Conservation (phyloP, 1,284 basidiomycete species). For the Cryptococcus sp. region DNA sequence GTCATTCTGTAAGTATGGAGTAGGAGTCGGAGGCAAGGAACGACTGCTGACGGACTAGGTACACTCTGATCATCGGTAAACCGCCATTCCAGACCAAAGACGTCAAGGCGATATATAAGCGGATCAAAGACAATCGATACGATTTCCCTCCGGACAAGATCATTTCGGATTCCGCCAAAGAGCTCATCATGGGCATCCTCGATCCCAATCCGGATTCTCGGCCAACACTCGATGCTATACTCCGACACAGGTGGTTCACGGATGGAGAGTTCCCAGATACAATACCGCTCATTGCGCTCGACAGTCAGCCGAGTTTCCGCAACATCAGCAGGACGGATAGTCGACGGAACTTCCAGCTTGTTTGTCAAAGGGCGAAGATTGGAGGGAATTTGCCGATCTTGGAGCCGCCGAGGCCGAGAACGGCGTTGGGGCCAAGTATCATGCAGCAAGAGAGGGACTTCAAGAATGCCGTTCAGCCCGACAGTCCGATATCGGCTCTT, state of each 20-base stretch:
- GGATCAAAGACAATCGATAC: conserved; percentile 91
- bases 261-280: conserved; percentile 72
- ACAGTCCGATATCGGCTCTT: conserved; percentile 86
- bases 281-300: conserved; percentile 72
- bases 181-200: conserved; percentile 78
- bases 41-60: conserved; percentile 44
- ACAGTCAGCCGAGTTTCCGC: conserved; percentile 66
- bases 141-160: conserved; percentile 76
- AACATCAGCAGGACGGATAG: conserved; percentile 60
- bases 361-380: conserved; percentile 35
- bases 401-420: conserved; percentile 16
- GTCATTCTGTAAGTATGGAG: conserved; percentile 64
- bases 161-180: conserved; percentile 66
- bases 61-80: conserved; percentile 86
- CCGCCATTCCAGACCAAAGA: conserved; percentile 98
- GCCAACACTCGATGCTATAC: background rate
- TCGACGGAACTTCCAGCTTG: conserved; percentile 59
- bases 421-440: conserved; percentile 48
- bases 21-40: background rate
- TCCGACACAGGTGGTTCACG: conserved; percentile 82
- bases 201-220: conserved; percentile 63
- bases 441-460: conserved; percentile 92
- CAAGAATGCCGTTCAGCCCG: conserved; percentile 89
- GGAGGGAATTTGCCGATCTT: conserved; percentile 30
- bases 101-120: conserved; percentile 91